Evolutionary conservation across 495 filamentous ascomycete species (phyloP).

Genomic region (Aspergillus conjunctus): DNA sequence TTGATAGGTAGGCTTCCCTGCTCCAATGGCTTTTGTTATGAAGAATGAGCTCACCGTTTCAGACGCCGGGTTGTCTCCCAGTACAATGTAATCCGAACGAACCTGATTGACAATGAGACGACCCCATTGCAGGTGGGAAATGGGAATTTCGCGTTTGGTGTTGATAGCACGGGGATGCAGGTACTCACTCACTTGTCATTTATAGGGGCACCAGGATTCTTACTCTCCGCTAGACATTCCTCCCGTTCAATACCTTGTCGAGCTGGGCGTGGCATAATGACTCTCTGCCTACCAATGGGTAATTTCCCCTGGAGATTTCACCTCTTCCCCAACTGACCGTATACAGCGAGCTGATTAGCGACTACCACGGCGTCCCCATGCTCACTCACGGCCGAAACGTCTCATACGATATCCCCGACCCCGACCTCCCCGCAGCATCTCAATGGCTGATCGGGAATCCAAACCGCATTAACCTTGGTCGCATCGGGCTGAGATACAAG

Average conservation of each 20-base stretch:
- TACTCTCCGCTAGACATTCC: slow-evolving; percentile 12
- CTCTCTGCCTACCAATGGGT: slow-evolving; percentile 21
- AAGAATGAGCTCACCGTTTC: not conserved
- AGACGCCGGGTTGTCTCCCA: slow-evolving; percentile 16
- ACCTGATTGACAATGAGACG: slow-evolving; percentile 21
- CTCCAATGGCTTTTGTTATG: not conserved
- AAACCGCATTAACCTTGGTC: slow-evolving; percentile 24
- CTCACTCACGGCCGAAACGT: slow-evolving; percentile 23
- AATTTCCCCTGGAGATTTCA: not conserved
- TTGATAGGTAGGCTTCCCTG: not conserved
- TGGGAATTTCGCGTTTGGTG: slow-evolving; percentile 24
- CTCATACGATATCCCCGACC: slow-evolving; percentile 25
- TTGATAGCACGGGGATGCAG: slow-evolving; percentile 26
- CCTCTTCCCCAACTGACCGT: not conserved
- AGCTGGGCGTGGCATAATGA: slow-evolving; percentile 28
- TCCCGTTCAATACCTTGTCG: slow-evolving; percentile 24
- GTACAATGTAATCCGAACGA: slow-evolving; percentile 24
- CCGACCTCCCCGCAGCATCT: slow-evolving; percentile 16
- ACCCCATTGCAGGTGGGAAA: slow-evolving; percentile 26
- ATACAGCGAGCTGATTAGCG: slow-evolving; percentile 10
- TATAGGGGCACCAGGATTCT: not conserved
- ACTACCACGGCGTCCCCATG: slow-evolving; percentile 19
- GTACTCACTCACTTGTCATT: not conserved
- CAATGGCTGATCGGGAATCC: slow-evolving; percentile 25
- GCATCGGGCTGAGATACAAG: slow-evolving; percentile 19